These are phyloP conservation scores for Pilaira anomala DNA, from an alignment of 192 early-diverging fungal species.

Conservation along the genomic window DNA sequence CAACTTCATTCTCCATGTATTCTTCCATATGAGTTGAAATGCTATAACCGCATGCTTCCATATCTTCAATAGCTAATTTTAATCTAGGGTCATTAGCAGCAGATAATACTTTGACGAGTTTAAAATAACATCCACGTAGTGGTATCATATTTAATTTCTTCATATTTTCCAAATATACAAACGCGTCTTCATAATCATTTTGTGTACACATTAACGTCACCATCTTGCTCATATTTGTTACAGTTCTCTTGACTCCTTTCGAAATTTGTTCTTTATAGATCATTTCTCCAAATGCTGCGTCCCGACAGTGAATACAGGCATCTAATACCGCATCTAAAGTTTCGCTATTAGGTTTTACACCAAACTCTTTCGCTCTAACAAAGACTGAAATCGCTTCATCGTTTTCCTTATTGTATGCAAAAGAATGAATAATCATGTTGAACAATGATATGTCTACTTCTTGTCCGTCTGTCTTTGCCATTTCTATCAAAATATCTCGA, in stretches of 20 bases:
- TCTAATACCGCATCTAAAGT: conserved; percentile 56
- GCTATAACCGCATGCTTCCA: conserved; percentile 53
- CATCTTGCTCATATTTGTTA: conserved; percentile 53
- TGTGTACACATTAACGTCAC: conserved; percentile 47
- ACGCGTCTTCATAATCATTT: conserved; percentile 70
- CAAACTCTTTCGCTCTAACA: conserved; percentile 27
- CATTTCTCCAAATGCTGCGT: conserved; percentile 44
- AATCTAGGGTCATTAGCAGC: conserved; percentile 56
- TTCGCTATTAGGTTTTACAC: conserved; percentile 37
- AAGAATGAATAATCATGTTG: conserved; percentile 55
- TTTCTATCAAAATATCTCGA: conserved; percentile 36
- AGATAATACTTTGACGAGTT: conserved; percentile 56
- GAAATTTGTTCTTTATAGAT: conserved; percentile 43
- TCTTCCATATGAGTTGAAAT: conserved; percentile 10
- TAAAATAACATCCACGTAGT: conserved; percentile 47
- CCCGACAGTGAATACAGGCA: conserved; percentile 42
- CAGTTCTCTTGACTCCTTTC: conserved; percentile 38
- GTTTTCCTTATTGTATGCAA: conserved; percentile 35
- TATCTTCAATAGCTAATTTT: conserved; percentile 57
- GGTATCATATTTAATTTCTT: conserved; percentile 57
- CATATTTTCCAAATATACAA: conserved; percentile 69
- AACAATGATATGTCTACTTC: conserved; percentile 51
- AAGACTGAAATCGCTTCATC: conserved; percentile 42
- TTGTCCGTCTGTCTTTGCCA: conserved; percentile 37
- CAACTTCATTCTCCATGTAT: conserved; percentile 4